Percentiles rank a stretch among this genome's conserved stretches.
Evolutionary conservation across 2,329 filamentous ascomycete species (phyloP).

Genomic region (Diaporthe vexans): DNA sequence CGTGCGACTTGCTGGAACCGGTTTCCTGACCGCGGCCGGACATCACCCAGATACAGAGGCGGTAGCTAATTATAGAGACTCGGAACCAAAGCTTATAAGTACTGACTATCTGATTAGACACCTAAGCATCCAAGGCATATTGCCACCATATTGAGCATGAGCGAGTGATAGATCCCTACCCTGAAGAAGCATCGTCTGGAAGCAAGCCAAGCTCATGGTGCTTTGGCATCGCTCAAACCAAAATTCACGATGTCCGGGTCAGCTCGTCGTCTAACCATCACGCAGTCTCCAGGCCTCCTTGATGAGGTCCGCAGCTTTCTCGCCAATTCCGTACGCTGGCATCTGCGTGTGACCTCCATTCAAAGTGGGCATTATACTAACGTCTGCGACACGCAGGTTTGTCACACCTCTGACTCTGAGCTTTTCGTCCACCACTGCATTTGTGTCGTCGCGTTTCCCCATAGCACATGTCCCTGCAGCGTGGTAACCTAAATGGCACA

Average conservation of each 20-base stretch:
- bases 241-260: background rate
- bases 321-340: conserved; percentile 49
- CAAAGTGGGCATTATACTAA: conserved; percentile 50
- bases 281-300: conserved; percentile 38
- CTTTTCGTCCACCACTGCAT: conserved; percentile 46
- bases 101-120: background rate
- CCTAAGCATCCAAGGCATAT: background rate
- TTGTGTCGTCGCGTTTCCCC: conserved; percentile 5
- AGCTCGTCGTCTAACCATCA: background rate
- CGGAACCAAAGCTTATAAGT: background rate
- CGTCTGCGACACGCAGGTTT: conserved; percentile 47
- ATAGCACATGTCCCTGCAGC: conserved; percentile 12
- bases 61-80: no score
- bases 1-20: background rate
- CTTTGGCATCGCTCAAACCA: background rate
- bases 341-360: conserved; percentile 49
- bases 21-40: no score
- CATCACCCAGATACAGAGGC: background rate
- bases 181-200: background rate
- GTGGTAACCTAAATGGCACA: conserved; percentile 24
- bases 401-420: conserved; percentile 46
- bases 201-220: background rate
- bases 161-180: background rate
- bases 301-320: conserved; percentile 50
- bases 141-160: background rate